phyloP scores from a whole-genome alignment of 768 basidiomycete species.

The Rhodosporidiobolus sp. region DNA sequence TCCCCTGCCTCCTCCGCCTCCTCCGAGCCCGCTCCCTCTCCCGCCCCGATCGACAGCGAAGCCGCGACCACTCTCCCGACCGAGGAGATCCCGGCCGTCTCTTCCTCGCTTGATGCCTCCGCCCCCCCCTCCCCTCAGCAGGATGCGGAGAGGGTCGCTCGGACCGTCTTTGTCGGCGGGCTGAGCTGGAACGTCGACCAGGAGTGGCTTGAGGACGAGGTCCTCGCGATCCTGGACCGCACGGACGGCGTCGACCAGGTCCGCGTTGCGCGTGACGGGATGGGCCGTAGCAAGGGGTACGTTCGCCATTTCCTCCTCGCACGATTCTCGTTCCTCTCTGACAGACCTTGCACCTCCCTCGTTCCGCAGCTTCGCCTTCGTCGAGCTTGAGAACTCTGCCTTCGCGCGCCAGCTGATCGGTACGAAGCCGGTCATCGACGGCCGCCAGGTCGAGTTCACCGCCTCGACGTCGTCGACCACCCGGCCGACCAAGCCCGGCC shows the following conservation, averaged over 20 bases:
- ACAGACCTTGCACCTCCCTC: too few species aligned
- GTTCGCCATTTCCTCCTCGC: not conserved
- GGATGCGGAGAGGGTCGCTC: slow-evolving; percentile 52
- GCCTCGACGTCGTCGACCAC: slow-evolving; percentile 58
- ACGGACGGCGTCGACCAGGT: slow-evolving; percentile 49
- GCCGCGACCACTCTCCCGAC: not conserved
- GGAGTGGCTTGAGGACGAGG: slow-evolving; percentile 87
- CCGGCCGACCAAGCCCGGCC: slow-evolving; percentile 36
- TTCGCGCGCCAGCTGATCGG: slow-evolving; percentile 65
- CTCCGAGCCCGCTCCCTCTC: not conserved
- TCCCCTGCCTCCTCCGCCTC: not conserved
- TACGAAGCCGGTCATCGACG: slow-evolving; percentile 83
- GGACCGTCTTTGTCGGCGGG: slow-evolving; percentile 82
- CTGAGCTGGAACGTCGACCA: slow-evolving; percentile 96
- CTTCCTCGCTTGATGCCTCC: slow-evolving; percentile 33
- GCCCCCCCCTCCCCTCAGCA: slow-evolving; percentile 49
- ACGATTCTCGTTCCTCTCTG: too few species aligned
- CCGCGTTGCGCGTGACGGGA: slow-evolving; percentile 28
- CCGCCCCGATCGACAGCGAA: not conserved
- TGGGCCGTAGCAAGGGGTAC: slow-evolving; percentile 32
- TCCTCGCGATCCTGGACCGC: slow-evolving; percentile 75
- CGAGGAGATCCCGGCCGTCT: not conserved
- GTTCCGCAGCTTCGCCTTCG: slow-evolving; percentile 39
- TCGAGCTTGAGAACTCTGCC: slow-evolving; percentile 49
- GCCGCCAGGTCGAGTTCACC: slow-evolving; percentile 79